Evolutionary conservation across 768 basidiomycete species (phyloP), one percentile per base, ranked within the genome.

Genomic region (Pulveroboletus sp.): DNA sequence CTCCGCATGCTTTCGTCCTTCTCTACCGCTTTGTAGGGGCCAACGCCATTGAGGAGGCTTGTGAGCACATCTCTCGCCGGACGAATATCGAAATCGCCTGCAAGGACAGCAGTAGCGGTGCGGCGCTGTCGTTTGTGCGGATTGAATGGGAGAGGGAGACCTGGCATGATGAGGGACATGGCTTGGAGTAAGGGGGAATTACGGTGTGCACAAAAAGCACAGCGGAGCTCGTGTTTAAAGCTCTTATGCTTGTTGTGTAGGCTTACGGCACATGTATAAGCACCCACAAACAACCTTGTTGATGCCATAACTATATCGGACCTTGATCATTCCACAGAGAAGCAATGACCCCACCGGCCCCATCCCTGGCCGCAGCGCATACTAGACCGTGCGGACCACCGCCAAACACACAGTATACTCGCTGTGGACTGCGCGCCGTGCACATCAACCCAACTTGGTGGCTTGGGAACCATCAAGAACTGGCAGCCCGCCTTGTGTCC

Each of bases 41-140:
- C 77, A 26, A 89, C 83, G 43, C 87, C 86, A 60, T 89, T 89
- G 60, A 90, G 71, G 43, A 89, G 67, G 67, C 84, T 86, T 13
- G 89, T 90, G 56, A 91, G 75, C 54, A 85, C 86, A 69, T 90
- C 87, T 63, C 89, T 79, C 31, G 76, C 62, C 0, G 84, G 82
- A 17, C 76, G 76, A 6, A 75, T 64, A 71, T 90, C 89, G 66
- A 87, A 89, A 63, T 75, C 71, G 57, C 89, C 89, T 0, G 86
- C 81, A 68, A 89, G 78, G 35, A 90, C 83, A 9, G 81, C 64
- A 8, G 89, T 91, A 37, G 89, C 89, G 41, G 78, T 83, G 50
- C 89, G 83, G 19, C 77, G 73, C 4, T 61, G 65, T 24, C 70
- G 68, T 51, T 74, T 76, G 53, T 61, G 45, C 10, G 64, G 55